These are phyloP conservation scores for Cenchrus fungigraminus DNA, from an alignment of 176 grass and related monocot genomes.

Conservation along the genomic window DNA sequence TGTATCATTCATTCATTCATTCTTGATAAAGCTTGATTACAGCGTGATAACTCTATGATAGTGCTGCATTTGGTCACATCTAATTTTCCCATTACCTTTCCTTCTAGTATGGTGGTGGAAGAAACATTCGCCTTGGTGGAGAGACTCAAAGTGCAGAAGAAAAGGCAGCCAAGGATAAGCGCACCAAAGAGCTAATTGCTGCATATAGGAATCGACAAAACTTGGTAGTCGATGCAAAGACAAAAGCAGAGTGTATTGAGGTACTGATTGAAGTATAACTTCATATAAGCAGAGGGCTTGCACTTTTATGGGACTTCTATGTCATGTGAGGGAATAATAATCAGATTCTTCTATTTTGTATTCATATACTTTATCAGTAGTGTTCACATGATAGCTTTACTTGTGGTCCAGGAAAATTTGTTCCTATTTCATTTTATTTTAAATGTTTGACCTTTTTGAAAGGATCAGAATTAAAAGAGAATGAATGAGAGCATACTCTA, in stretches of 20 bases:
- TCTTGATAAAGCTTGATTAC: constrained; percentile 11
- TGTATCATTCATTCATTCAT: constrained; percentile 2
- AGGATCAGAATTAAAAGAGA: neutral
- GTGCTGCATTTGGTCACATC: neutral
- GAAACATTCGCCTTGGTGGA: constrained; percentile 65
- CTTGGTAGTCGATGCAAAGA: constrained; percentile 57
- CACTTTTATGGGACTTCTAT: neutral
- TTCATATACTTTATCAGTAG: neutral
- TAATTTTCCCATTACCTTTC: constrained; percentile 37
- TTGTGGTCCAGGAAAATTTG: neutral
- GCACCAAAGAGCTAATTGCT: constrained; percentile 58
- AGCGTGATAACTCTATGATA: neutral
- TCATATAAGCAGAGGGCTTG: neutral
- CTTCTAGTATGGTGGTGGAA: constrained; percentile 75
- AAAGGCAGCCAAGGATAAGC: constrained; percentile 61
- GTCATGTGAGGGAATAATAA: neutral
- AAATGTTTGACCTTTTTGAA: neutral
- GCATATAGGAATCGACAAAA: constrained; percentile 62
- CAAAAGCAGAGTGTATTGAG: constrained; percentile 60
- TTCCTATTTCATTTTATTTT: neutral
- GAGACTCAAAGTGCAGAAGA: constrained; percentile 56
- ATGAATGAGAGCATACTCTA: constrained; percentile 16
- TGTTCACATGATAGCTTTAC: neutral
- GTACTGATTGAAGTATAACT: constrained; percentile 42
- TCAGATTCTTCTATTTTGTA: neutral